phyloP scores from a whole-genome alignment of 2,329 filamentous ascomycete genomes.

The Paecilomyces sp. region DNA sequence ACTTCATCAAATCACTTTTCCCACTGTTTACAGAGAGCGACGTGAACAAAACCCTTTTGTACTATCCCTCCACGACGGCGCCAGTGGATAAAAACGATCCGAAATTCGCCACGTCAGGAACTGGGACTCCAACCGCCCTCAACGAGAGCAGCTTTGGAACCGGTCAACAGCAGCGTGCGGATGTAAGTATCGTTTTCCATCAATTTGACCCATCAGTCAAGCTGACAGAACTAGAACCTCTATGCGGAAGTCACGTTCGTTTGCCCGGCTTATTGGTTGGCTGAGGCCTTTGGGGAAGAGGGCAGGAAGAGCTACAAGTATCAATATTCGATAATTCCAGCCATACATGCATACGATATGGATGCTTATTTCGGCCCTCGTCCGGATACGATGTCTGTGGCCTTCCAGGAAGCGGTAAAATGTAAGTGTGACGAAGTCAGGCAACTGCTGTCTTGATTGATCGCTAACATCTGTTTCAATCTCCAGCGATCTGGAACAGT shows the following conservation, averaged over 20 bases:
- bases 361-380: conserved; percentile 31
- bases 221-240: conserved; percentile 32
- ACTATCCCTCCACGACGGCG: conserved; percentile 29
- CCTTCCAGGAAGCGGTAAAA: conserved; percentile 11
- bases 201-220: too few species aligned
- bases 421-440: conserved; percentile 22
- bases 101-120: conserved; percentile 30
- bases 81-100: conserved; percentile 15
- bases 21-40: conserved; percentile 36
- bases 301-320: conserved; percentile 37
- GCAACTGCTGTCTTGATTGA: neutral
- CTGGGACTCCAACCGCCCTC: conserved; percentile 38
- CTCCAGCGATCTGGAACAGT: conserved; percentile 37
- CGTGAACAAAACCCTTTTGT: conserved; percentile 31
- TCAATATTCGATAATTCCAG: conserved; percentile 57
- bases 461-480: conserved; percentile 22
- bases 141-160: conserved; percentile 42
- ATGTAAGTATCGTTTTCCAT: conserved; percentile 8
- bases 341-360: conserved; percentile 60
- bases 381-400: conserved; percentile 4
- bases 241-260: conserved; percentile 50
- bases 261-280: conserved; percentile 51
- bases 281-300: conserved; percentile 35
- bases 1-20: conserved; percentile 36
- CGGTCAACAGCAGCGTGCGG: conserved; percentile 49